These are phyloP conservation scores for Akanthomyces muscarius DNA, from an alignment of 2,329 filamentous ascomycete species.

Conservation along the genomic window DNA sequence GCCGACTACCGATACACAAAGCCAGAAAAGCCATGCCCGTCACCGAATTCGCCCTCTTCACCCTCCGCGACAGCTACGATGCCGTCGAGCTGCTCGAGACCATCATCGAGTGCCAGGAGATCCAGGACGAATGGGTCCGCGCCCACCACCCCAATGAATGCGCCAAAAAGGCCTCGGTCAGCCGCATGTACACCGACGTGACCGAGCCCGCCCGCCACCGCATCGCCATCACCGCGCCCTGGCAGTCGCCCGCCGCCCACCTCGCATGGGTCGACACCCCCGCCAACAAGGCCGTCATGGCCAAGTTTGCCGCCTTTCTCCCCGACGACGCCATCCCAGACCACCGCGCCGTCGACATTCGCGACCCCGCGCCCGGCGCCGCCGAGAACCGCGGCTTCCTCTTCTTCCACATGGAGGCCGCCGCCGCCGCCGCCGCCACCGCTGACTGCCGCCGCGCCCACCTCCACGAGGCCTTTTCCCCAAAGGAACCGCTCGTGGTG, in stretches of 20 bases:
- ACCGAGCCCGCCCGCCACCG: constrained; percentile 30
- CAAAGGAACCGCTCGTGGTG: constrained; percentile 33
- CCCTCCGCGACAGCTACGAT: constrained; percentile 28
- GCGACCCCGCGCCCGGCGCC: constrained; percentile 27
- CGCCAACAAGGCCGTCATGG: constrained; percentile 37
- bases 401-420: constrained; percentile 38
- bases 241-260: constrained; percentile 41
- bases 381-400: constrained; percentile 30
- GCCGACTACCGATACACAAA: neutral
- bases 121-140: constrained; percentile 40
- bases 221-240: constrained; percentile 43
- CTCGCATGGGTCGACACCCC: constrained; percentile 40
- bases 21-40: constrained; percentile 31
- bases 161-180: constrained; percentile 31
- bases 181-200: constrained; percentile 33
- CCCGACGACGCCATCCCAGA: constrained; percentile 17
- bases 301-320: constrained; percentile 31
- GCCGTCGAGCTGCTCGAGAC: constrained; percentile 31
- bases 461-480: constrained; percentile 25
- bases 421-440: constrained; percentile 24
- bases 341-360: constrained; percentile 31
- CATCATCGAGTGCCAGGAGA: constrained; percentile 29
- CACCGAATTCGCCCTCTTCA: constrained; percentile 38
- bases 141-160: constrained; percentile 34
- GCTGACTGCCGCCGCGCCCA: constrained; percentile 19